These are phyloP conservation scores for Leucocoprinus sp. DNA, from an alignment of 768 basidiomycete genomes.

Conservation along the genomic window DNA sequence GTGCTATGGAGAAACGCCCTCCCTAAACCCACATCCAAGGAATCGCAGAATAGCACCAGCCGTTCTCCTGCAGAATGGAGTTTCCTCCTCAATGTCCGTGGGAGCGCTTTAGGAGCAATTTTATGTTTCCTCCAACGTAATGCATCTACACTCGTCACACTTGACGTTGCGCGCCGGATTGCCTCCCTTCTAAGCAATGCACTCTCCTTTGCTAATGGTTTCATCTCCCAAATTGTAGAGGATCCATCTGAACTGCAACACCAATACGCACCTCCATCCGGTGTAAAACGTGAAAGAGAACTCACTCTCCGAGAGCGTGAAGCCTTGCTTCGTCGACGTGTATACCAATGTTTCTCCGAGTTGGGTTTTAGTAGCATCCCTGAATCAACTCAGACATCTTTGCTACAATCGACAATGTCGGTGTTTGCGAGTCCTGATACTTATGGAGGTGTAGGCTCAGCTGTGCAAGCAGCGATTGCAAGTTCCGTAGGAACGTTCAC, in stretches of 20 bases:
- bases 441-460: slow-evolving; percentile 39
- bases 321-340: slow-evolving; percentile 71
- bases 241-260: slow-evolving; percentile 45
- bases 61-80: slow-evolving; percentile 77
- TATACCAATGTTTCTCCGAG: slow-evolving; percentile 83
- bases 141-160: slow-evolving; percentile 62
- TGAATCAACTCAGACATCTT: slow-evolving; percentile 70
- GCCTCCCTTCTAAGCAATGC: slow-evolving; percentile 84
- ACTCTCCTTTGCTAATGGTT: slow-evolving; percentile 82
- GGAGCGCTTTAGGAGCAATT: slow-evolving; percentile 84
- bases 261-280: slow-evolving; percentile 20
- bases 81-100: slow-evolving; percentile 85
- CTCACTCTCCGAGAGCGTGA: slow-evolving; percentile 72
- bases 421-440: slow-evolving; percentile 85
- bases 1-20: slow-evolving; percentile 97
- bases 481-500: slow-evolving; percentile 79
- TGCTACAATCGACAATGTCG: slow-evolving; percentile 74
- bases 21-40: slow-evolving; percentile 90
- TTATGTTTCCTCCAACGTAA: slow-evolving; percentile 84
- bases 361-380: slow-evolving; percentile 75
- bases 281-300: slow-evolving; percentile 25
- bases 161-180: slow-evolving; percentile 86
- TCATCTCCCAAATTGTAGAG: slow-evolving; percentile 61
- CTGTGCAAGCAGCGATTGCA: slow-evolving; percentile 87
- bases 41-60: slow-evolving; percentile 48